Evolutionary conservation across 2,329 filamentous ascomycete species (phyloP).

Genomic region (Microascus cirrosus): DNA sequence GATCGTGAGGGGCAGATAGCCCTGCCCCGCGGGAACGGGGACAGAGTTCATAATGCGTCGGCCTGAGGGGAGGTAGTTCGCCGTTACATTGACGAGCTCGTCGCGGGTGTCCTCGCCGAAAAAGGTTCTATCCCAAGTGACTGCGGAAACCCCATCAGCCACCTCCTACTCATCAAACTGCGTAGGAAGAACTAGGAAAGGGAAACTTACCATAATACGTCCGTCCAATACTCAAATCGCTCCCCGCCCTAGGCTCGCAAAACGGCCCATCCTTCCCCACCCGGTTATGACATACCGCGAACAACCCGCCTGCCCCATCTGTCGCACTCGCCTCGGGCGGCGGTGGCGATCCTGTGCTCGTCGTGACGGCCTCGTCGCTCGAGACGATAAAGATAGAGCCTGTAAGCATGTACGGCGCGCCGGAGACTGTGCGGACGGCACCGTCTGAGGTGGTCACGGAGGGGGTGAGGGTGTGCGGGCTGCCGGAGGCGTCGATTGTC

Average conservation of each 20-base stretch:
- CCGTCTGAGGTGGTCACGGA: slow-evolving; percentile 14
- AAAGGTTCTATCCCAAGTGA: slow-evolving; percentile 18
- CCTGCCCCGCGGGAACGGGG: slow-evolving; percentile 13
- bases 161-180: too few species aligned
- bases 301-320: slow-evolving; percentile 14
- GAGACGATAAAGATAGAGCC: slow-evolving; percentile 18
- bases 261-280: slow-evolving; percentile 17
- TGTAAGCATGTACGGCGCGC: slow-evolving; percentile 16
- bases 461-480: slow-evolving; percentile 16
- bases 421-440: slow-evolving; percentile 14
- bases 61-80: slow-evolving; percentile 6
- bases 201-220: slow-evolving; percentile 20
- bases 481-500: slow-evolving; percentile 16
- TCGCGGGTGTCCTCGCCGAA: slow-evolving; percentile 12
- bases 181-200: background rate
- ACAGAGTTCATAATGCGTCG: slow-evolving; percentile 5
- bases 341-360: slow-evolving; percentile 18
- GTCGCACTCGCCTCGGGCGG: slow-evolving; percentile 17
- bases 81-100: slow-evolving; percentile 10
- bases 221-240: slow-evolving; percentile 14
- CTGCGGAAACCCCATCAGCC: slow-evolving; percentile 7
- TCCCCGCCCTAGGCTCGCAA: slow-evolving; percentile 18
- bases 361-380: slow-evolving; percentile 12
- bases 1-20: slow-evolving; percentile 16
- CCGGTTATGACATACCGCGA: slow-evolving; percentile 15